phyloP scores from a whole-genome alignment of 805 yeast genomes.

The Myxozyma melibiosi region DNA sequence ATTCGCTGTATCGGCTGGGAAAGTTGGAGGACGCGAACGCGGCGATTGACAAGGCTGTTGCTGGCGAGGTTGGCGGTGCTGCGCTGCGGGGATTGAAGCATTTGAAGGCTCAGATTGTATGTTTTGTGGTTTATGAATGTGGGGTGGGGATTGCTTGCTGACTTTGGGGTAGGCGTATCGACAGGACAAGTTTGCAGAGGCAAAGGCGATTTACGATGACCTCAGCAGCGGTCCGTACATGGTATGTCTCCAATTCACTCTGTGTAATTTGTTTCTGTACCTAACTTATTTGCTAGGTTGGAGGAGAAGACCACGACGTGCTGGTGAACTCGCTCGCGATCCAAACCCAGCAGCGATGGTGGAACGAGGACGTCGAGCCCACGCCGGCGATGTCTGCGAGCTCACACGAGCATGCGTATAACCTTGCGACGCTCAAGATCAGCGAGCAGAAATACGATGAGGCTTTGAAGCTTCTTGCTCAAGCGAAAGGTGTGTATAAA shows the following conservation, averaged over 20 bases:
- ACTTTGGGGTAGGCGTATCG: slow-evolving; percentile 46
- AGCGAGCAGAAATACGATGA: slow-evolving; percentile 45
- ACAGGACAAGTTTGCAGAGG: slow-evolving; percentile 48
- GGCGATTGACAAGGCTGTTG: slow-evolving; percentile 32
- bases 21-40: slow-evolving; percentile 42
- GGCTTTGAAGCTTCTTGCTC: slow-evolving; percentile 50
- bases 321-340: slow-evolving; percentile 64
- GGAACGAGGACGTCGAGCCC: slow-evolving; percentile 1
- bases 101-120: slow-evolving; percentile 53
- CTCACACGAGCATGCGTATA: slow-evolving; percentile 63
- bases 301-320: slow-evolving; percentile 55
- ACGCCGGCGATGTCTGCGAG: slow-evolving; percentile 1
- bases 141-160: background rate
- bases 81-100: slow-evolving; percentile 49
- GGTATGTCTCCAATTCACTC: slow-evolving; percentile 2
- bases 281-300: slow-evolving; percentile 30
- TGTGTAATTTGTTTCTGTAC: background rate
- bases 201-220: slow-evolving; percentile 50
- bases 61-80: background rate
- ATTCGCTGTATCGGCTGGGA: slow-evolving; percentile 62
- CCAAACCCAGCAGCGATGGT: slow-evolving; percentile 50
- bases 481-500: slow-evolving; percentile 52
- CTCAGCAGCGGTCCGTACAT: slow-evolving; percentile 39
- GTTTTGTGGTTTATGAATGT: background rate
- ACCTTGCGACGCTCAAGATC: slow-evolving; percentile 56